Evolutionary conservation across 169 alveolate species (phyloP), one percentile per base, ranked within the genome.

Genomic region (Plasmodium malariae): DNA sequence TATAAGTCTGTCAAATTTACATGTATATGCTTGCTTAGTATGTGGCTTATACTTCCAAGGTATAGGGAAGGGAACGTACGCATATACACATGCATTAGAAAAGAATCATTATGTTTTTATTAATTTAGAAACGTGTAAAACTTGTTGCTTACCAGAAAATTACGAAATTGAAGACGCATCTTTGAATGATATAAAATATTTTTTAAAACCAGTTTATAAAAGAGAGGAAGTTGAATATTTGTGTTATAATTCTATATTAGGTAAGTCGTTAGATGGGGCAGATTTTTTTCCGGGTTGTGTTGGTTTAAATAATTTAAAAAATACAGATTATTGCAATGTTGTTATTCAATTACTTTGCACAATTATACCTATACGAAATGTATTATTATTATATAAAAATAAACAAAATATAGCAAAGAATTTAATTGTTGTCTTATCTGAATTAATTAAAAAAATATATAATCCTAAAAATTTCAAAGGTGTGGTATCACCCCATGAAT

Each of bases 11-110:
- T 95, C 98, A 30, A 98, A 97, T 78, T 94, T 96, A 49, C 98
- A 98, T 93, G 98, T 98, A 70, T 99, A 99, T 94, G 98, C 99
- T 51, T 98, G 99, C 92, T 96, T 98, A 78, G 98, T 98, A 40
- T 98, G 99, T 92, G 99, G 99, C 1, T 94, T 96, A 72, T 98
- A 97, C 95, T 98, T 95, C 86, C 98, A 98, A 89, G 99, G 98
- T 5, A 92, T 97, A 65, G 99, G 99, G 40, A 96, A 94, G 89
- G 93, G 96, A 57, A 98, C 99, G 0, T 95, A 96, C 51, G 99
- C 99, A 12, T 98, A 98, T 92, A 96, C 96, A 24, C 99, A 99
- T 88, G 97, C 99, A 34, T 89, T 99, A 54, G 99, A 98, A 93
- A 97, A 96, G 74, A 93, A 96, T 24, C 99, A 98, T 93, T 99